Evolutionary conservation across 495 filamentous ascomycete genomes (phyloP).

Genomic region (Chlorociboria aeruginascens): DNA sequence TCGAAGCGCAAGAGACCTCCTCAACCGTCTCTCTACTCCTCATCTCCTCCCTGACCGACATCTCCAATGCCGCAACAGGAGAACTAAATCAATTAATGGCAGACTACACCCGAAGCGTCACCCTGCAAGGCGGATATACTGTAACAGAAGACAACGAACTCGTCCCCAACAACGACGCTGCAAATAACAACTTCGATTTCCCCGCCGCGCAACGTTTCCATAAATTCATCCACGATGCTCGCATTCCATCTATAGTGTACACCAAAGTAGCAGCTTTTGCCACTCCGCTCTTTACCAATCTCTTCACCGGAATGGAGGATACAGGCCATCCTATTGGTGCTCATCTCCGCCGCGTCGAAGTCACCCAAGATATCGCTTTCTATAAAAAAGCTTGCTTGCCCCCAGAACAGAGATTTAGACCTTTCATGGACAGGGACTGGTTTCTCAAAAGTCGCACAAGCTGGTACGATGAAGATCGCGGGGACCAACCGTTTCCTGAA

Average conservation of each 20-base stretch:
- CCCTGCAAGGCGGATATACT: constrained; percentile 13
- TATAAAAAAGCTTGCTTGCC: constrained; percentile 4
- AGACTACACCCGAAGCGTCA: background rate
- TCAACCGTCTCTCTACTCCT: background rate
- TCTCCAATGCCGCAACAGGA: background rate
- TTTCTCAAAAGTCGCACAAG: constrained; percentile 10
- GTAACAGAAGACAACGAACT: constrained; percentile 2
- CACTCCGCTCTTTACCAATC: background rate
- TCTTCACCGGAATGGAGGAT: constrained; percentile 8
- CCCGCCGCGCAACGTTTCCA: constrained; percentile 3
- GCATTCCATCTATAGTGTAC: constrained; percentile 11
- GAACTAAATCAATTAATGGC: too few species aligned
- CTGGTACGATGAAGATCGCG: constrained; percentile 4
- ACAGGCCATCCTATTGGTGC: constrained; percentile 9
- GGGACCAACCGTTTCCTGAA: constrained; percentile 2
- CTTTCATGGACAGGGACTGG: constrained; percentile 15
- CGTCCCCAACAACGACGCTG: constrained; percentile 1
- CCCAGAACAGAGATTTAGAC: constrained; percentile 1
- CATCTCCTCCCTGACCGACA: constrained; percentile 15
- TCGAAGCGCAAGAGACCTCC: too few species aligned
- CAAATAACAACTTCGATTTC: constrained; percentile 14
- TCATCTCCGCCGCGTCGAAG: constrained; percentile 10
- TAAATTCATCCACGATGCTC: constrained; percentile 5
- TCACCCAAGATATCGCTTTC: constrained; percentile 14
- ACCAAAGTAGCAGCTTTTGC: constrained; percentile 15